Base-by-base conservation (phyloP, 2,329 filamentous ascomycete genomes). In the Sordariomycetes sp. region DNA sequence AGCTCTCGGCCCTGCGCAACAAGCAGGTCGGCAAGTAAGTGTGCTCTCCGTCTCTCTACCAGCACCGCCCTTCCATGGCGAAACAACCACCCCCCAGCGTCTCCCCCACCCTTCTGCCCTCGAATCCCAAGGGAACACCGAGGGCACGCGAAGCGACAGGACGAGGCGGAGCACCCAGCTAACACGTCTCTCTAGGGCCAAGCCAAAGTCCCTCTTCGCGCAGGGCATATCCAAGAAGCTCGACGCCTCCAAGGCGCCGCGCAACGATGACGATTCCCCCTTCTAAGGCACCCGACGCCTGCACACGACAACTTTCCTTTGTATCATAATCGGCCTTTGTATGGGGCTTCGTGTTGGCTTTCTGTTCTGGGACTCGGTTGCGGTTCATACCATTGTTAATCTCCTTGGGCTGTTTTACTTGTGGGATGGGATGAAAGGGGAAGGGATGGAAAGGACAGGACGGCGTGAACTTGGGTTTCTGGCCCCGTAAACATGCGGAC, bases 1-100 rank as follows among this genome's bases (percentile, higher is more conserved):
- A 94, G 78, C 80, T 94, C 65, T 86, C 79, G 61, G 85, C 86
- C 48, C 82, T 91, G 70, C 87, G 88, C 72, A 88, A 82, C 73
- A 90, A 90, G 76, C 85, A 89, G 66, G 84, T 84, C 61, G 80
- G 79, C 73, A 92, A 90, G 86, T 89, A 77, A 68, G 81, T 78
- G 24, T 22, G 5, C 15, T 42, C 22, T 22, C n/a, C n/a, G n/a
- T n/a, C n/a, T n/a, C n/a, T n/a, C n/a, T n/a, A n/a, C n/a, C n/a
- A n/a, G n/a, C n/a, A n/a, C n/a, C n/a, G n/a, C n/a, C n/a, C n/a
- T n/a, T n/a, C n/a, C n/a, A n/a, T n/a, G n/a, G n/a, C n/a, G n/a
- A n/a, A n/a, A n/a, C n/a, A n/a, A n/a, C n/a, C n/a, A n/a, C n/a
- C n/a, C n/a, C n/a, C n/a, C n/a, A n/a, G n/a, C n/a, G n/a, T n/a